These are phyloP conservation scores for Wallacemonas sp. DNA, from an alignment of 208 protist genomes.

Conservation along the genomic window DNA sequence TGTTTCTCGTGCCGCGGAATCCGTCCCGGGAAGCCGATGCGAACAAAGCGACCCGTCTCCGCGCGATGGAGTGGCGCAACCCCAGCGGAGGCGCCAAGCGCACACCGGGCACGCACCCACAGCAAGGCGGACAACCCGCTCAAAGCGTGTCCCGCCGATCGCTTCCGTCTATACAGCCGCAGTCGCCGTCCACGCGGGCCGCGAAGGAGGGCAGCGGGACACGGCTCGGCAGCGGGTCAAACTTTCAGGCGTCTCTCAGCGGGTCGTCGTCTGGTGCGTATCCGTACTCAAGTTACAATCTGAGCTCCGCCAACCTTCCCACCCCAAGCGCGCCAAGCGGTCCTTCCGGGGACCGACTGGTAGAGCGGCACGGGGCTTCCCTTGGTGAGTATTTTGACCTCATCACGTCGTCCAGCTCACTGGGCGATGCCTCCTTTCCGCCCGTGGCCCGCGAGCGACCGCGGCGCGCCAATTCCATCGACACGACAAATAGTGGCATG, in stretches of 20 bases:
- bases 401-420: not conserved
- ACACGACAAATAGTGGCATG: not conserved
- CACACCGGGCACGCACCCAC: no score
- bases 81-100: not conserved
- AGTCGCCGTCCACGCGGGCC: not conserved
- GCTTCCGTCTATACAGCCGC: not conserved
- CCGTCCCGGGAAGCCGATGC: not conserved
- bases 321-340: not conserved
- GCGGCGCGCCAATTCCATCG: not conserved
- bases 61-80: constrained; percentile 5
- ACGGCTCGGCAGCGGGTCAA: not conserved
- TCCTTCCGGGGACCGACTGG: no score
- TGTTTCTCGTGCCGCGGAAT: not conserved
- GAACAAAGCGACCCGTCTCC: not conserved
- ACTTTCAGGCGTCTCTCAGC: not conserved
- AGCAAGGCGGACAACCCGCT: no score
- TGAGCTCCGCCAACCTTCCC: no score
- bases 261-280: not conserved
- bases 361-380: not conserved
- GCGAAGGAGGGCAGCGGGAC: not conserved
- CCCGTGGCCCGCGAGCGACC: not conserved
- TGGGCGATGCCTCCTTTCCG: not conserved
- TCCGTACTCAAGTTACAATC: no score
- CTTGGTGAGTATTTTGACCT: not conserved
- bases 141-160: not conserved